A percentile compares a stretch with the other conserved stretches of the same genome.
Evolutionary conservation across 83 land plant species (phyloP).

Genomic region (Picea abies): DNA sequence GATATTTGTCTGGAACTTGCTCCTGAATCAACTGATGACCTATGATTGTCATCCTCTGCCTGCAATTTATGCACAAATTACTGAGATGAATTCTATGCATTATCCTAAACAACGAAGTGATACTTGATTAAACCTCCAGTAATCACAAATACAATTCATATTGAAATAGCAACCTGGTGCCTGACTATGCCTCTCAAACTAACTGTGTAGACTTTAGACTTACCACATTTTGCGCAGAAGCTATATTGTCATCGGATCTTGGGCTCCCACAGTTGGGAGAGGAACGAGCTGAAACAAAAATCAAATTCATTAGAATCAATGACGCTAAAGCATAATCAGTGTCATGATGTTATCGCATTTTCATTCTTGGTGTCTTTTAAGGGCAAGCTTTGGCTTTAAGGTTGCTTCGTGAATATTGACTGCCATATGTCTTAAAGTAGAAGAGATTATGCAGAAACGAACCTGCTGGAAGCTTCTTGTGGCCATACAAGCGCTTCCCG

Average conservation of each 20-base stretch:
- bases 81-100: neutral
- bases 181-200: neutral
- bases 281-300: constrained; percentile 19
- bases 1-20: neutral
- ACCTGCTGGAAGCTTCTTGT: constrained; percentile 59
- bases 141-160: neutral
- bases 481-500: constrained; percentile 49
- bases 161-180: neutral
- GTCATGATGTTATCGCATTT: neutral
- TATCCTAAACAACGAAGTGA: neutral
- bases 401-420: too few relatives aligned
- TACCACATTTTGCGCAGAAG: constrained; percentile 12
- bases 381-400: neutral
- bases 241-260: neutral
- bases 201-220: neutral
- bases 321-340: neutral
- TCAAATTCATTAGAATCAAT: neutral
- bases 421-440: too few relatives aligned
- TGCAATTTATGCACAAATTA: neutral
- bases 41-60: neutral
- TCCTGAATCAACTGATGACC: constrained; percentile 11
- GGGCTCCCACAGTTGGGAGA: neutral
- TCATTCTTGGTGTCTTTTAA: neutral
- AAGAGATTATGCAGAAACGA: neutral
- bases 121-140: neutral